These are phyloP conservation scores for Phylloporus scabripes DNA, from an alignment of 768 basidiomycete genomes.

Conservation along the genomic window DNA sequence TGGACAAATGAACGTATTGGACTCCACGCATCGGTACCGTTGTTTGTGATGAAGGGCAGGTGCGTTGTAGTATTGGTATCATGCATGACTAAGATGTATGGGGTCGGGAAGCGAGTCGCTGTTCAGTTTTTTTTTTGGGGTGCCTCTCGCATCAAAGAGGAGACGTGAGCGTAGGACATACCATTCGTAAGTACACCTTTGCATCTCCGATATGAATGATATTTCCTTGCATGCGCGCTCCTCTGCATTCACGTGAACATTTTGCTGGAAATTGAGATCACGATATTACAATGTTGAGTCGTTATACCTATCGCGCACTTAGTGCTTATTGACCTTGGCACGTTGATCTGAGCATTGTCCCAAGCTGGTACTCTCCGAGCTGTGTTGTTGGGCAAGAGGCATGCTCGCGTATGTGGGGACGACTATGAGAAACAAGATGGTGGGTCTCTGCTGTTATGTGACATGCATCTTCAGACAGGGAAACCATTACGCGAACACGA, in stretches of 20 bases:
- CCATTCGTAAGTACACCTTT: constrained; percentile 55
- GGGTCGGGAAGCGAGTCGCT: constrained; percentile 26
- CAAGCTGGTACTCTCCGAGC: neutral
- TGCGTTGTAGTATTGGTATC: constrained; percentile 54
- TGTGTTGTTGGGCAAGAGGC: neutral
- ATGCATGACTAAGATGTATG: constrained; percentile 37
- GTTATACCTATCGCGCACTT: constrained; percentile 9
- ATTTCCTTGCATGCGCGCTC: constrained; percentile 19
- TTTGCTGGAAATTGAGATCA: neutral
- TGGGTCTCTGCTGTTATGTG: neutral
- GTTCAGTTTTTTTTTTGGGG: constrained; percentile 15
- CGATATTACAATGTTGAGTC: constrained; percentile 22
- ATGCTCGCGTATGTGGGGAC: neutral
- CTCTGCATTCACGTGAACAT: constrained; percentile 1
- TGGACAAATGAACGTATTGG: constrained; percentile 12
- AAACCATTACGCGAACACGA: neutral
- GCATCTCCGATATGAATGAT: constrained; percentile 40
- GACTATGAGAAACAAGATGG: neutral
- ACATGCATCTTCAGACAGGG: neutral
- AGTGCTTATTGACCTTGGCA: constrained; percentile 21
- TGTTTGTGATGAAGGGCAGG: constrained; percentile 40
- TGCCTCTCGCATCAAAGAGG: constrained; percentile 14
- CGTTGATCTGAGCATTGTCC: constrained; percentile 17
- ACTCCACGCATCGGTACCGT: constrained; percentile 22
- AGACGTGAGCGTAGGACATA: constrained; percentile 21